A percentile compares a stretch with the other conserved stretches of the same genome.
These are phyloP conservation scores for Volvariella volvacea DNA, from an alignment of 1,284 basidiomycete species.

Conservation along the genomic window DNA sequence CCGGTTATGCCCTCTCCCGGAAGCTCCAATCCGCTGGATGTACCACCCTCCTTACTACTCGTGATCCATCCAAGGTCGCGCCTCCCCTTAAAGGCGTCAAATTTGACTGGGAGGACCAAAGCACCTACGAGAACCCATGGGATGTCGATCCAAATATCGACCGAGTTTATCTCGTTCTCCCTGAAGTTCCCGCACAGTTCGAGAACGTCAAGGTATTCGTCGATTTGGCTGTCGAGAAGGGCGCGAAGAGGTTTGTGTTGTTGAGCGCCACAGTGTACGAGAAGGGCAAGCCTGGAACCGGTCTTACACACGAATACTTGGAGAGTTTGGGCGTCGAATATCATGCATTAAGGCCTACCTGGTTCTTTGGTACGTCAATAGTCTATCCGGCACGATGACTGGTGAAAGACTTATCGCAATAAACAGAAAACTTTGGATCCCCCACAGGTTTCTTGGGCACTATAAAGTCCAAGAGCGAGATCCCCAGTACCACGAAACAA, in stretches of 20 bases:
- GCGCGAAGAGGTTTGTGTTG: conserved; percentile 1
- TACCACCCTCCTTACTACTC: too few relatives aligned
- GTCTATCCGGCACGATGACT: background rate
- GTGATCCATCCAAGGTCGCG: too few relatives aligned
- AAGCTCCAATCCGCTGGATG: too few relatives aligned
- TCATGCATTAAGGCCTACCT: conserved; percentile 22
- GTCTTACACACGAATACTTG: conserved; percentile 20
- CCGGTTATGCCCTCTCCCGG: too few relatives aligned
- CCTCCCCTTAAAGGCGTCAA: conserved; percentile 4
- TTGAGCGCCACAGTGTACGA: background rate
- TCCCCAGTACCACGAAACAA: conserved; percentile 13
- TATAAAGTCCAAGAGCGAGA: conserved; percentile 12
- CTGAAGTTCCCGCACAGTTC: conserved; percentile 13
- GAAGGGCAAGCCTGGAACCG: conserved; percentile 9
- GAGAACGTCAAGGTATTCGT: conserved; percentile 21
- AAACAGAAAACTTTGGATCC: background rate
- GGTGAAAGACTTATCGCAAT: background rate
- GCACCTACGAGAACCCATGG: conserved; percentile 7
- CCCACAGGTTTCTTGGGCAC: background rate
- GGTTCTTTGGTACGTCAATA: conserved; percentile 21
- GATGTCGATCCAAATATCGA: conserved; percentile 11
- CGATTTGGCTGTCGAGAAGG: conserved; percentile 17
- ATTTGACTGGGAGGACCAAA: conserved; percentile 7
- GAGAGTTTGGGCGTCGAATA: conserved; percentile 19
- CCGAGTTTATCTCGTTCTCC: conserved; percentile 18